phyloP scores from a whole-genome alignment of 179 eudicot species.

The Actinidia chinensis region DNA sequence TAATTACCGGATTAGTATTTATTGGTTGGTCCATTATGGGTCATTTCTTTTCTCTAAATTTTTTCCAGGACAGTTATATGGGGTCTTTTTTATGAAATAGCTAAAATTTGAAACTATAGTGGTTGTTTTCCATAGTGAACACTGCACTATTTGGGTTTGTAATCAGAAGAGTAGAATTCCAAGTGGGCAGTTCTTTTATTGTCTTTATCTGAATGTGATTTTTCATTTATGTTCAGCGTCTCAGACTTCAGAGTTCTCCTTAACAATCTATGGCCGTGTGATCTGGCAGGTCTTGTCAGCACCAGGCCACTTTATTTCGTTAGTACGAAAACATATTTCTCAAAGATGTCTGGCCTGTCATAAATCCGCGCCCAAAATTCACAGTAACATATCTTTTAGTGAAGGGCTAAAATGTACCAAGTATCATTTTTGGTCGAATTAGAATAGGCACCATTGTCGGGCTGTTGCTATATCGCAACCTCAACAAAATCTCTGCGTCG shows the following conservation, averaged over 20 bases:
- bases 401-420: too few relatives aligned
- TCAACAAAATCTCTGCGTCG: too few relatives aligned
- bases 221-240: neutral
- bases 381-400: constrained; percentile 69
- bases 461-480: too few relatives aligned
- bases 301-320: constrained; percentile 91
- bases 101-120: too few relatives aligned
- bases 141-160: neutral
- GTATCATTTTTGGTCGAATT: too few relatives aligned
- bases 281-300: constrained; percentile 82
- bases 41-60: too few relatives aligned
- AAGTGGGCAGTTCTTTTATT: neutral
- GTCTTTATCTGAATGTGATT: neutral
- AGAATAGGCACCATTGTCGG: too few relatives aligned
- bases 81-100: too few relatives aligned
- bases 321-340: constrained; percentile 66
- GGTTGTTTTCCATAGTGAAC: neutral
- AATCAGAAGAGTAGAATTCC: neutral
- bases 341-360: constrained; percentile 91
- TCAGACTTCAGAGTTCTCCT: neutral
- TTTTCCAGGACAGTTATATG: too few relatives aligned
- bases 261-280: neutral
- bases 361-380: constrained; percentile 98
- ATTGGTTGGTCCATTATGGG: too few relatives aligned
- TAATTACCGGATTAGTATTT: too few relatives aligned